phyloP scores from a whole-genome alignment of 2,329 filamentous ascomycete genomes.

The Stemphylium vesicarium region DNA sequence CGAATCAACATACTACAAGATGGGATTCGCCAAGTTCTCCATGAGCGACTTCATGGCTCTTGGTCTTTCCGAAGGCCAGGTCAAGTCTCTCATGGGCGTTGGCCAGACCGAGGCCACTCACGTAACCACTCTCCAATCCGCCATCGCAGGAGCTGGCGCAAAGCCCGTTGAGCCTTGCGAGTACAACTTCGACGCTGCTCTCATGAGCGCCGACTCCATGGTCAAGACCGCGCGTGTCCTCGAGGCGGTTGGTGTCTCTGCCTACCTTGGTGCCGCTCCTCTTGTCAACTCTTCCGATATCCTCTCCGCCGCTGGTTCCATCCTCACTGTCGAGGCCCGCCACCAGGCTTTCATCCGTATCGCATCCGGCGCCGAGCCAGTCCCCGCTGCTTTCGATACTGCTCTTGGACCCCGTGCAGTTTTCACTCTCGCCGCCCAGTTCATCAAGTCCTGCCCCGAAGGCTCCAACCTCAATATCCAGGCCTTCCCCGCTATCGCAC shows the following conservation, averaged over 20 bases:
- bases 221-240: conserved; percentile 72
- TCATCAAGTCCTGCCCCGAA: conserved; percentile 73
- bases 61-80: conserved; percentile 62
- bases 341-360: conserved; percentile 76
- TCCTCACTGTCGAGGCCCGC: conserved; percentile 74
- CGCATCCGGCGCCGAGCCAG: conserved; percentile 63
- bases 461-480: conserved; percentile 68
- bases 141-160: conserved; percentile 67
- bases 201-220: conserved; percentile 70
- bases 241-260: conserved; percentile 76
- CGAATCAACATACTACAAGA: conserved; percentile 73
- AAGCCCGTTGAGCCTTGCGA: conserved; percentile 71
- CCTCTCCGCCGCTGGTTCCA: conserved; percentile 70
- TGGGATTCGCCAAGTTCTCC: conserved; percentile 72
- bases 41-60: conserved; percentile 68
- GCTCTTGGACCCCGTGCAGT: conserved; percentile 71
- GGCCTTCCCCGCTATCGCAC: conserved; percentile 64
- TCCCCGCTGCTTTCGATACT: conserved; percentile 73
- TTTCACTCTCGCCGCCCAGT: conserved; percentile 75
- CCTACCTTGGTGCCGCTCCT: conserved; percentile 72
- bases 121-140: conserved; percentile 64
- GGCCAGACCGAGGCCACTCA: conserved; percentile 69
- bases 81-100: conserved; percentile 67
- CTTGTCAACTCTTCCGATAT: conserved; percentile 66
- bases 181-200: conserved; percentile 69